Base-by-base conservation (phyloP, 805 yeast species). In the Huiozyma sinensis region DNA sequence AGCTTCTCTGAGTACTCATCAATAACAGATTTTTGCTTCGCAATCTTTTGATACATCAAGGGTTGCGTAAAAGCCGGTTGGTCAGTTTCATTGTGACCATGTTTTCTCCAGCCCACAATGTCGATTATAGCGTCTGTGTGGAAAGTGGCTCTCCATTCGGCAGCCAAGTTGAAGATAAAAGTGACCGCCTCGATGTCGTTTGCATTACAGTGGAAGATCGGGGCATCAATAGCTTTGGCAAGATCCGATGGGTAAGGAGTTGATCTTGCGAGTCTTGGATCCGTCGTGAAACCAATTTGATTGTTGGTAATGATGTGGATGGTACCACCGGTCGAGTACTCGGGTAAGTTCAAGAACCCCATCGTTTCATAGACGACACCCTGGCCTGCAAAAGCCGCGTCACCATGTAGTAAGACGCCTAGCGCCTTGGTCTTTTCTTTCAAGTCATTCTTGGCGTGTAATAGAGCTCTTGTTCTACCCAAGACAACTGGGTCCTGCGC, bases 61-160 rank as follows among this genome's bases (percentile, higher is more conserved):
- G 99, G 99, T 71, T 92, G 99, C 39, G 99, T 92, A 77, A 92
- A 92, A 33, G 95, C 73, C 47, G 99, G 99, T 73, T 92, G 99
- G 71, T 92, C 99, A 52, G 97, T 92, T 76, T 92, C 99, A 67
- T 92, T 92, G 76, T 92, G 99, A 65, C 99, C 99, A 66, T 92
- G 79, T 68, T 89, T 90, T 72, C 99, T 81, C 84, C 92, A 92
- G 66, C 98, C 95, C 61, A 92, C 96, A 61, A 92, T 81, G 68
- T 92, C 99, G 60, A 92, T 79, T 58, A 92, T 86, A 46, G 88
- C 97, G 64, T 92, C 98, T 47, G 95, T 76, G 72, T 90, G 90
- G 92, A 85, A 92, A 48, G 86, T 81, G 40, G 92, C 85, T 72
- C 98, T 83, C 95, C 95, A 92, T 70, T 92, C 96, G 48, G 98